These are phyloP conservation scores for Fusarium coffeatum DNA, from an alignment of 2,329 filamentous ascomycete species.

Conservation along the genomic window DNA sequence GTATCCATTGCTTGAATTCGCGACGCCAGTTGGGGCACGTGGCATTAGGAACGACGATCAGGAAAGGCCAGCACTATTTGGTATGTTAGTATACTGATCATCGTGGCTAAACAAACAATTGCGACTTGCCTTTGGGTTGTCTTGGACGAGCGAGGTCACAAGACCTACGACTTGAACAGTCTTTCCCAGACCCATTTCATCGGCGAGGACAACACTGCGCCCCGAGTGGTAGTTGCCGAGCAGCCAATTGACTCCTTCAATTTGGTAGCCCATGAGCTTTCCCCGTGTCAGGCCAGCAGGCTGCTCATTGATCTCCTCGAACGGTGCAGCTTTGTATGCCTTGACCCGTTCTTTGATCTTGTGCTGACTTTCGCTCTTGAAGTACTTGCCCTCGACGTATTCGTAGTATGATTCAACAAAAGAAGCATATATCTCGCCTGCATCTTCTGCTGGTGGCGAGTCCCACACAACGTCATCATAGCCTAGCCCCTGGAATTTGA, in stretches of 20 bases:
- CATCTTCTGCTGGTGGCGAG: slow-evolving; percentile 75
- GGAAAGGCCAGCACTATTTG: slow-evolving; percentile 81
- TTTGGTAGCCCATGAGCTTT: slow-evolving; percentile 91
- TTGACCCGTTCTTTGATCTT: slow-evolving; percentile 75
- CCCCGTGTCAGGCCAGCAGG: slow-evolving; percentile 80
- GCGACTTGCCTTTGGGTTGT: slow-evolving; percentile 62
- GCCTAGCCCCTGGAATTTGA: slow-evolving; percentile 92
- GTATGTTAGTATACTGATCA: slow-evolving; percentile 25
- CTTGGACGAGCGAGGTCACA: slow-evolving; percentile 77
- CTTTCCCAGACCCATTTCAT: slow-evolving; percentile 98
- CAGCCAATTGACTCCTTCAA: slow-evolving; percentile 95
- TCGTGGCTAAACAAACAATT: neutral
- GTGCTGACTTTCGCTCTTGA: slow-evolving; percentile 65
- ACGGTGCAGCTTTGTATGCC: slow-evolving; percentile 73
- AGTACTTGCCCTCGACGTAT: slow-evolving; percentile 82
- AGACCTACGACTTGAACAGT: slow-evolving; percentile 93
- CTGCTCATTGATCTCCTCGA: slow-evolving; percentile 77
- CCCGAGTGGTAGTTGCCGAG: slow-evolving; percentile 87
- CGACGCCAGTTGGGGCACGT: slow-evolving; percentile 98
- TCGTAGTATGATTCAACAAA: slow-evolving; percentile 88
- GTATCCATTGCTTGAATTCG: slow-evolving; percentile 94
- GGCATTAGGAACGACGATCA: slow-evolving; percentile 92
- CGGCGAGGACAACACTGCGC: slow-evolving; percentile 90
- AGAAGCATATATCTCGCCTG: slow-evolving; percentile 76
- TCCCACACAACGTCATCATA: slow-evolving; percentile 97